Percentiles rank a stretch among this genome's conserved stretches.
phyloP scores from a whole-genome alignment of 805 yeast species.

The Candida awuae region DNA sequence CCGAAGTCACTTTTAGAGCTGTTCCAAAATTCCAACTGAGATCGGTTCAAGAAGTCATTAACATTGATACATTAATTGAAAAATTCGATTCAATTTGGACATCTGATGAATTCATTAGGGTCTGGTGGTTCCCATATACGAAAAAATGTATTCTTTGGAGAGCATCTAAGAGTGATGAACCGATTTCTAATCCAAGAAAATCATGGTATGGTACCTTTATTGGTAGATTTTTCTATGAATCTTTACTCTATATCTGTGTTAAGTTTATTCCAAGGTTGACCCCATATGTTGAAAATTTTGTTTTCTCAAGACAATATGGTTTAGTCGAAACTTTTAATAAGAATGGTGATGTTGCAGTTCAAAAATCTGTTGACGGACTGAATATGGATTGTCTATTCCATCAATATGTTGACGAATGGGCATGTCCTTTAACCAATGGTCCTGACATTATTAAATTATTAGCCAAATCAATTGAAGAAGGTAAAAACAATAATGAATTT shows the following conservation, averaged over 20 bases:
- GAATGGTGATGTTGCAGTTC: constrained; percentile 55
- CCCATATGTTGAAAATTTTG: constrained; percentile 77
- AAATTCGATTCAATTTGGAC: constrained; percentile 81
- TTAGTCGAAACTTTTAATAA: constrained; percentile 52
- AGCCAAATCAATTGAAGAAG: constrained; percentile 51
- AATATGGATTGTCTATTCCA: constrained; percentile 94
- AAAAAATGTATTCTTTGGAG: constrained; percentile 85
- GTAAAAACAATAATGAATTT: constrained; percentile 52
- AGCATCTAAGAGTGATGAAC: constrained; percentile 66
- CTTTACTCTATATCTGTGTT: constrained; percentile 71
- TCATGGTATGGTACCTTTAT: constrained; percentile 81
- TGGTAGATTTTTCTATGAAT: constrained; percentile 76
- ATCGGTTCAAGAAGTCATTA: constrained; percentile 73
- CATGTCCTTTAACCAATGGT: constrained; percentile 79
- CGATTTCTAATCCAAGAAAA: constrained; percentile 52
- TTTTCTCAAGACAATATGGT: constrained; percentile 81
- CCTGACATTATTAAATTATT: constrained; percentile 60
- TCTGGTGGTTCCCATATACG: constrained; percentile 98
- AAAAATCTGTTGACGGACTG: constrained; percentile 75
- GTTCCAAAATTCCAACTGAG: constrained; percentile 78
- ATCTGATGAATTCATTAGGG: constrained; percentile 80
- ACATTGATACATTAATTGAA: constrained; percentile 61
- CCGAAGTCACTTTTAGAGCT: constrained; percentile 74
- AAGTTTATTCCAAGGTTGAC: constrained; percentile 67
- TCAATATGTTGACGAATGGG: constrained; percentile 96